These are phyloP conservation scores for Vitis hybrid DNA, from an alignment of 177 flowering plant species.

Conservation along the genomic window DNA sequence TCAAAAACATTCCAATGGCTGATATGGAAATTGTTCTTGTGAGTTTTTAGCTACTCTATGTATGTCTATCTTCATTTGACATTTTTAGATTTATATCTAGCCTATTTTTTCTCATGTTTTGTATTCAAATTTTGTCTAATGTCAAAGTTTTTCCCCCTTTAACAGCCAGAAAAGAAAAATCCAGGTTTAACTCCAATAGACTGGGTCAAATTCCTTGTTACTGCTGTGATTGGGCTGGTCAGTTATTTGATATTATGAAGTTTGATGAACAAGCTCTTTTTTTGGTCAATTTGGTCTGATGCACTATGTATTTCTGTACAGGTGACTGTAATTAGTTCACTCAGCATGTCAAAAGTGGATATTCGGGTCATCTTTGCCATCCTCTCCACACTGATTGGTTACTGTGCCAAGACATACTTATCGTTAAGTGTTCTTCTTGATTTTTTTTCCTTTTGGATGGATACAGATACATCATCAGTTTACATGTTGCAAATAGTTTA, in stretches of 20 bases:
- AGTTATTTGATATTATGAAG: slow-evolving; percentile 23
- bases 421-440: slow-evolving; percentile 55
- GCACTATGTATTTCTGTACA: slow-evolving; percentile 27
- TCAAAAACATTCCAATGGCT: slow-evolving; percentile 98
- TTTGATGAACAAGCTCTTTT: not conserved
- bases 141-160: slow-evolving; percentile 7
- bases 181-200: slow-evolving; percentile 98
- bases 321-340: slow-evolving; percentile 75
- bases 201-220: slow-evolving; percentile 81
- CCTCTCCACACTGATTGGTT: slow-evolving; percentile 77
- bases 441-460: not conserved
- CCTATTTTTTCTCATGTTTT: not conserved
- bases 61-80: not conserved
- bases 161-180: slow-evolving; percentile 96
- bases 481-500: not conserved
- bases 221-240: slow-evolving; percentile 91
- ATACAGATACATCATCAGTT: not conserved
- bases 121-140: slow-evolving; percentile 7
- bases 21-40: slow-evolving; percentile 97
- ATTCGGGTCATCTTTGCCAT: slow-evolving; percentile 78
- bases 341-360: slow-evolving; percentile 74
- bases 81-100: not conserved
- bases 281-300: not conserved
- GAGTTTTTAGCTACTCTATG: slow-evolving; percentile 25
- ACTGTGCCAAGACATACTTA: slow-evolving; percentile 93